A percentile compares a stretch with the other conserved stretches of the same genome.
phyloP scores from a whole-genome alignment of 306 rosid genomes.

The Glycyrrhiza uralensis region DNA sequence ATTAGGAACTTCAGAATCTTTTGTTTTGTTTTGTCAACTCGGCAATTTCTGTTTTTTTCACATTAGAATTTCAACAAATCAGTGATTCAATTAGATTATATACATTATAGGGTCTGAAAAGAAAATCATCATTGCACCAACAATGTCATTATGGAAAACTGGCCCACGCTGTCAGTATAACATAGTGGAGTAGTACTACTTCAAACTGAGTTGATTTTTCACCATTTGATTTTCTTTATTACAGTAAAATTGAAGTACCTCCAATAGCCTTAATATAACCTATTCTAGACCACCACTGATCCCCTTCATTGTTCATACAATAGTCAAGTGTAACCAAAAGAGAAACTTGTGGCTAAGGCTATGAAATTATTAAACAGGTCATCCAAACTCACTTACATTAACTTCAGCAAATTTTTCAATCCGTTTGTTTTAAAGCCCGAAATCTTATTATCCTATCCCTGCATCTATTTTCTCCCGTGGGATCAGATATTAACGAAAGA shows the following conservation, averaged over 20 bases:
- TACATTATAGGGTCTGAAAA: neutral
- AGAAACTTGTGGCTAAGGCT: neutral
- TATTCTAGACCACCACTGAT: neutral
- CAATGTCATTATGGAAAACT: conserved; percentile 8
- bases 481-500: neutral
- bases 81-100: neutral
- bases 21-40: neutral
- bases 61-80: conserved; percentile 12
- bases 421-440: neutral
- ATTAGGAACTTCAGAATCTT: conserved; percentile 7
- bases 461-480: neutral
- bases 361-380: neutral
- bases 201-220: neutral
- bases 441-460: neutral
- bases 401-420: neutral
- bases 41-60: neutral
- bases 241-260: conserved; percentile 5
- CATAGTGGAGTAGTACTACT: neutral
- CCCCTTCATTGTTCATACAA: conserved; percentile 1
- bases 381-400: neutral
- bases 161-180: neutral
- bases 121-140: conserved; percentile 19
- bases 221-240: neutral
- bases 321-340: neutral
- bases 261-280: conserved; percentile 4